Base-by-base conservation (phyloP, 257 asterid species). In the Solanum piurae region DNA sequence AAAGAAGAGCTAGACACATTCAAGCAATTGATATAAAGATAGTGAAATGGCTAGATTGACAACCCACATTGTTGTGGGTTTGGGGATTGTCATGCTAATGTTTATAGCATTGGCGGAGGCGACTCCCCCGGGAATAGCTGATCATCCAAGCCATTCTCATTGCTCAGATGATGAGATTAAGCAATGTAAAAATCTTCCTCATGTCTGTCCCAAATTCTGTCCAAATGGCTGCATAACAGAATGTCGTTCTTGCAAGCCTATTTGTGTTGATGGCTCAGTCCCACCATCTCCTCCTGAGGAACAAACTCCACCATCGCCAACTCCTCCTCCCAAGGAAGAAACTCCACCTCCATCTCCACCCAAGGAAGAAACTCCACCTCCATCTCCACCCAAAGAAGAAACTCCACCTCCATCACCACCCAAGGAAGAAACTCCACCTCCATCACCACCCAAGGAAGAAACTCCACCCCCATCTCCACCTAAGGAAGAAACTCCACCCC, bases 151-250 rank as follows among this genome's bases (percentile, higher is more conserved):
- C 64, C 84, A 77, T 77, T 77, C 84, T 42, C 84, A 77, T 25
- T 77, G 84, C 62, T 77, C 62, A 13, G n/a, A 77, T 77, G 84
- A 77, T 77, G 84, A 77, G 84, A 77, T 77, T 8, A 77, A 77
- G 62, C 84, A 77, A 42, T 42, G 84, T 77, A 77, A 77, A 44
- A 77, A 77, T 77, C 84, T 77, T 76, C 84, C 84, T n/a, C 84
- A 77, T 77, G 84, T 77, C 16, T 77, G 84, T 77, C 84, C 84
- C 2, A 77, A 42, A n/a, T 77, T 77, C 3, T 77, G 84, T 77
- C 84, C 64, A 9, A 77, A 42, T 42, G 62, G 62, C 4, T 77
- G 84, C 62, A 77, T 77, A 77, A 77, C 84, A 1, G 84, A 77
- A 7, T 77, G 84, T 42, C 84, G 84, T 12, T 76, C 83, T 76